Evolutionary conservation across 108 stramenopile genomes (phyloP), one percentile per base, ranked within the genome.

Genomic region (Cyclotella distinguenda): DNA sequence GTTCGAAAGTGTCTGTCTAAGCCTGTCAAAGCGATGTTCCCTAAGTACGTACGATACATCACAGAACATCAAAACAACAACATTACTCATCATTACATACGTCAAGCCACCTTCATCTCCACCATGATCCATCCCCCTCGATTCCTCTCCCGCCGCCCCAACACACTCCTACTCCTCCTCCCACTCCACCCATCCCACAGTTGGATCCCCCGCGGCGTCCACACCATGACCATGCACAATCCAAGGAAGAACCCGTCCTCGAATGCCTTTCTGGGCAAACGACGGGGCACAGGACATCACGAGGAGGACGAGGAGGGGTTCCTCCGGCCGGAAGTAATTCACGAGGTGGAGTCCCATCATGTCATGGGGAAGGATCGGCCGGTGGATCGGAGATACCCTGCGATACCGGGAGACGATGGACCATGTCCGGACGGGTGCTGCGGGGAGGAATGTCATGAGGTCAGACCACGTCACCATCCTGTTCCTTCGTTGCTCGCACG

Each of bases 361-460:
- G n/a, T n/a, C n/a, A n/a, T n/a, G n/a, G n/a, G n/a, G n/a, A n/a
- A n/a, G n/a, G n/a, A n/a, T n/a, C n/a, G n/a, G n/a, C n/a, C n/a
- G 40, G 5, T 16, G 16, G 40, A 42, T 16, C 4, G 16, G 16
- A 42, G 16, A 42, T 42, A 16, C 2, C 40, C 40, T 16, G 40
- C 40, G 54, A 35, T 28, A 22, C 19, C 33, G n/a, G 54, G 36
- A 19, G 54, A 55, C 13, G 54, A 35, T 1, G 54, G 54, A 0
- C 54, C 33, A 10, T 76, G 74, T 39, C 26, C 62, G n/a, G 66
- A 50, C 15, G 74, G 68, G 32, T 64, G 19, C 26, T 76, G 74
- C 43, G 74, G 73, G 6, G 60, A 67, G 27, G 73, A 74, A 4
- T 74, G 48, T 23, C 66, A 76, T 44, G 74, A 64, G 63, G 63